Evolutionary conservation across 2,329 filamentous ascomycete species (phyloP), one percentile per base, ranked within the genome.

Genomic region (Hypocrella siamensis): DNA sequence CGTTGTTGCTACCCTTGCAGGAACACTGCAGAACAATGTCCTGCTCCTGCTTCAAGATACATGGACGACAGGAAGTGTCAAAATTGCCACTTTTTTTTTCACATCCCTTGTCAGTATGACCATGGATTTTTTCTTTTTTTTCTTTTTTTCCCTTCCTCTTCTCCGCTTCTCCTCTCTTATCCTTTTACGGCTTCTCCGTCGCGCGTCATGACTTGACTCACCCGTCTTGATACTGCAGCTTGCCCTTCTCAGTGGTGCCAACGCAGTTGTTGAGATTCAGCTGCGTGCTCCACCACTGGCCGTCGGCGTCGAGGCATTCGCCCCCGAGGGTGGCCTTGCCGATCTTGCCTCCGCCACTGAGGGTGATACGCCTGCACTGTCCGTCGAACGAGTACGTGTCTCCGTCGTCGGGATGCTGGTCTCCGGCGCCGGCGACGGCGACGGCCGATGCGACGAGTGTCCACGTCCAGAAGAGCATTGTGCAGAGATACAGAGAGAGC

Each of bases 261-360:
- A 46, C 14, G 14, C 45, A 48, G 9, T 25, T 15, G 16, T 46
- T 48, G 35, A 47, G 24, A 26, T 48, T 46, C 28, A 49, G 16
- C 21, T 30, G 42, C 28, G 46, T 47, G n/a, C 36, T 28, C 43
- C 42, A 47, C 41, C 38, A 40, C 5, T 28, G n/a, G 0, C 38
- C 38, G 16, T 31, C 28, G 3, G 30, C 34, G 19, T 46, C 43
- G 6, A 32, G 28, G 24, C 46, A 49, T 18, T 33, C 26, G 5
- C 32, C 46, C 33, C 40, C 36, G 5, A 48, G 39, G 8, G 35
- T 39, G 24, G 40, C 39, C 28, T 32, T 29, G 12, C 43, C 42
- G 12, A 38, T 26, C 26, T 35, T 36, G 15, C 42, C 41, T 12
- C 34, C 18, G 11, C 42, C 44, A 8, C 35, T 38, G n/a, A 49